Conservation (phyloP, 371 early-diverging fungal genomes). For the Zychaea mexicana region DNA sequence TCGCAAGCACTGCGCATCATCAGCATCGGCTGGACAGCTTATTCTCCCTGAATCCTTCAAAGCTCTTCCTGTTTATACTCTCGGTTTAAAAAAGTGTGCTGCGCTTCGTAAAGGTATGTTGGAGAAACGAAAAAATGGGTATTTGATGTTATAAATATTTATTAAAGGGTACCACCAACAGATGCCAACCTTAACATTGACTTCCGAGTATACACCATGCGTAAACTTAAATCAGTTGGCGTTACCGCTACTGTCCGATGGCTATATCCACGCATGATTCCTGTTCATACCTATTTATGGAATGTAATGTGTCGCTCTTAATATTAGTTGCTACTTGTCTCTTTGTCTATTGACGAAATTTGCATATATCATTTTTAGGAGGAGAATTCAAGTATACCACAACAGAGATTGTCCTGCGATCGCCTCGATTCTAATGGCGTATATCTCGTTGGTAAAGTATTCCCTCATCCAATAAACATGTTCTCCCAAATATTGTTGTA, state of each 20-base stretch:
- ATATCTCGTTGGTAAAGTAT: slow-evolving; percentile 59
- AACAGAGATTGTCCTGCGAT: slow-evolving; percentile 77
- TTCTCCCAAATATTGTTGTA: no score
- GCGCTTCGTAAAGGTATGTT: slow-evolving; percentile 76
- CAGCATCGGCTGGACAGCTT: slow-evolving; percentile 90
- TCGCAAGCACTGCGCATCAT: slow-evolving; percentile 88
- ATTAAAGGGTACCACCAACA: no score
- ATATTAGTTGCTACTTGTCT: neutral
- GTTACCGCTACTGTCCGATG: slow-evolving; percentile 70
- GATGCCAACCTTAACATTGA: slow-evolving; percentile 63
- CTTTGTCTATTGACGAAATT: neutral
- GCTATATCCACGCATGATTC: slow-evolving; percentile 75
- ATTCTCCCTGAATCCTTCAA: slow-evolving; percentile 97
- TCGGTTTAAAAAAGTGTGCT: slow-evolving; percentile 71
- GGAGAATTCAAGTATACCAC: slow-evolving; percentile 17
- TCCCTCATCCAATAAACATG: no score
- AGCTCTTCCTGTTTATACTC: slow-evolving; percentile 83
- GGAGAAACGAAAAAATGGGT: no score
- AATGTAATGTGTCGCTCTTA: neutral
- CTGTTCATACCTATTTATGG: neutral
- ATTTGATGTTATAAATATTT: neutral
- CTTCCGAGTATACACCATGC: slow-evolving; percentile 77
- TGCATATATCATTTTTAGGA: neutral
- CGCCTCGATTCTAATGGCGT: slow-evolving; percentile 73
- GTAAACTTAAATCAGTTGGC: slow-evolving; percentile 70